Evolutionary conservation across 129 eudicot genomes (phyloP), one percentile per base, ranked within the genome.

Genomic region (Calendula officinalis): DNA sequence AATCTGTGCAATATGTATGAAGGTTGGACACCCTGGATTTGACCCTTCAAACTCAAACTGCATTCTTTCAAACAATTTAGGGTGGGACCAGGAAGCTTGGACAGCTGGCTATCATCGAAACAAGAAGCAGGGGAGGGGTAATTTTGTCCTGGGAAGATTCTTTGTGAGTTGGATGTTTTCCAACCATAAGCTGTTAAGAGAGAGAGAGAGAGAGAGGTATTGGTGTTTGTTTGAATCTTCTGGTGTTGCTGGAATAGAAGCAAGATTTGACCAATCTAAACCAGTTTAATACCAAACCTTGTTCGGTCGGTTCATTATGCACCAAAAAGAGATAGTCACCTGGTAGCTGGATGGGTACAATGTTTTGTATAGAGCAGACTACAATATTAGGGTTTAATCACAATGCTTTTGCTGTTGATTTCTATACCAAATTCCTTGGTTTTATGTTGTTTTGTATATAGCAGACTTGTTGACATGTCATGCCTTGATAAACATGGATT

Each of bases 11-110:
- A 88, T 61, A 92, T 92, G 99, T 92, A 92, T 52, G 99, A 92
- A 85, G 99, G 99, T 38, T 92, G 99, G 99, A 92, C 99, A 43
- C 96, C 99, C 27, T 92, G 99, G 99, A 92, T 92, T 73, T 92
- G 82, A 92, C 42, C 40, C 12, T 34, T 61, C 37, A 54, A 65
- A 74, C 53, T 27, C 1, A 22, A 22, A 22, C 1, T 13, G 16
- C 35, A 14, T 66, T 39, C 51, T 51, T 59, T 56, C 5, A 40
- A 60, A 17, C 36, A 36, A 17, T 50, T n/a, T 37, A 51, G 71
- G 60, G 70, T 50, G 13, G 44, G 71, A 37, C 45, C 58, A 42
- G 60, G 62, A 53, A 47, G 66, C 61, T 9, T 45, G 41, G 43
- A 76, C 46, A 71, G 52, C 34, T 40, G 45, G 42, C 36, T 35